phyloP scores from a whole-genome alignment of 495 filamentous ascomycete genomes.

The Clohesyomyces aquaticus region DNA sequence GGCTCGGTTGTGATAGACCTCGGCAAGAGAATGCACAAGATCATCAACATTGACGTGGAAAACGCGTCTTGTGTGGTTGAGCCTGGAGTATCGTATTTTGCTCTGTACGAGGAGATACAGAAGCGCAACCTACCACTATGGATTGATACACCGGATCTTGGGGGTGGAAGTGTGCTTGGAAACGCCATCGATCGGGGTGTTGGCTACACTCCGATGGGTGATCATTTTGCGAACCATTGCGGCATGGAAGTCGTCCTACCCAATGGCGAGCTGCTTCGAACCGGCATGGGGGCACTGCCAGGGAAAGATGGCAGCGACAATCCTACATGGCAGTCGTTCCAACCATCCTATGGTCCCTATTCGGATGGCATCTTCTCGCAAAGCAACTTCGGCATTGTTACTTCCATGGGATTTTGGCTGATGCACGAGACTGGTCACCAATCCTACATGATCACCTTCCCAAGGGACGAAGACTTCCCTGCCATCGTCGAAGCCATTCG shows the following conservation, averaged over 20 bases:
- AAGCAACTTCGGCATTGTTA: slow-evolving; percentile 61
- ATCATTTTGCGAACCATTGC: slow-evolving; percentile 58
- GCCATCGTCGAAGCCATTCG: slow-evolving; percentile 58
- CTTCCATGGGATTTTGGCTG: slow-evolving; percentile 62
- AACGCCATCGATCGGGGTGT: slow-evolving; percentile 57
- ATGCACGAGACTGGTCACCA: slow-evolving; percentile 60
- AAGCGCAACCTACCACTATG: slow-evolving; percentile 51
- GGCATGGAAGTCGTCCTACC: slow-evolving; percentile 59
- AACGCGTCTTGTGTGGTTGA: slow-evolving; percentile 60
- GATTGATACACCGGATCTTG: slow-evolving; percentile 60
- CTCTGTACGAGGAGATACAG: slow-evolving; percentile 57
- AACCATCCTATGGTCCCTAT: slow-evolving; percentile 60
- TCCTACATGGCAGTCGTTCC: slow-evolving; percentile 56
- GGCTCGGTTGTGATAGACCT: slow-evolving; percentile 60
- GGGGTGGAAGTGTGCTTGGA: slow-evolving; percentile 60
- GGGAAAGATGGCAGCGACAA: slow-evolving; percentile 43
- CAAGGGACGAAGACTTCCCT: slow-evolving; percentile 56
- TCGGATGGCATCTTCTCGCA: slow-evolving; percentile 64
- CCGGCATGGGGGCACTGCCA: slow-evolving; percentile 63
- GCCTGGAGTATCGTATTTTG: slow-evolving; percentile 62
- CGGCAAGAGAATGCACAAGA: slow-evolving; percentile 58
- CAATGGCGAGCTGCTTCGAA: slow-evolving; percentile 58
- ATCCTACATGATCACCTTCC: slow-evolving; percentile 58
- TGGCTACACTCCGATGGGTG: slow-evolving; percentile 59
- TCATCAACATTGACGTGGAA: slow-evolving; percentile 59